phyloP scores from a whole-genome alignment of 176 grass and related monocot species.

The Musa troglodytarum region DNA sequence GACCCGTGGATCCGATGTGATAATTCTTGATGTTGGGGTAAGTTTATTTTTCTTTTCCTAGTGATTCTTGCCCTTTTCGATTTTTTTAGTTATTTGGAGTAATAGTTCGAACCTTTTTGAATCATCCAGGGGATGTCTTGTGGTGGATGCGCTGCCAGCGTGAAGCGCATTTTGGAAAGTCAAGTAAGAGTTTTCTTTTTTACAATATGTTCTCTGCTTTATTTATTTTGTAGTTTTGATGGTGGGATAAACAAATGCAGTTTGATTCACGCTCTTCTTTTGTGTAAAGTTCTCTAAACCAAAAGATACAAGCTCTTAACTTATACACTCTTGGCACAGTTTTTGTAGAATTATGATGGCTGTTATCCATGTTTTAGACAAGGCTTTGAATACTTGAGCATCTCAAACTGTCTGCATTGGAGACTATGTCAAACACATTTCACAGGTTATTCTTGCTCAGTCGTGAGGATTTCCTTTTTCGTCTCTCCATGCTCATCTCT shows the following conservation, averaged over 20 bases:
- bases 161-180: constrained; percentile 85
- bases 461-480: neutral
- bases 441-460: neutral
- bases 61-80: neutral
- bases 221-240: neutral
- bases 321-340: neutral
- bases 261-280: neutral
- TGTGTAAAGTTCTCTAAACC: neutral
- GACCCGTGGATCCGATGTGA: constrained; percentile 44
- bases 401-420: neutral
- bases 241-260: constrained; percentile 1
- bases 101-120: neutral
- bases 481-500: too few relatives aligned
- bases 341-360: neutral
- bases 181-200: constrained; percentile 37
- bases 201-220: neutral
- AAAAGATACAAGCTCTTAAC: neutral
- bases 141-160: constrained; percentile 84
- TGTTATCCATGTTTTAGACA: neutral
- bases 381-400: neutral
- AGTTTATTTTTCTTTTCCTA: neutral
- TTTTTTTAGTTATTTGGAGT: constrained; percentile 9
- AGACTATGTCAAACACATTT: neutral
- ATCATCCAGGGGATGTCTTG: constrained; percentile 82
- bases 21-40: constrained; percentile 91